Percentiles rank a stretch among this genome's conserved stretches.
Conservation (phyloP, 2,329 filamentous ascomycete genomes). For the Neofusicoccum cordaticola region DNA sequence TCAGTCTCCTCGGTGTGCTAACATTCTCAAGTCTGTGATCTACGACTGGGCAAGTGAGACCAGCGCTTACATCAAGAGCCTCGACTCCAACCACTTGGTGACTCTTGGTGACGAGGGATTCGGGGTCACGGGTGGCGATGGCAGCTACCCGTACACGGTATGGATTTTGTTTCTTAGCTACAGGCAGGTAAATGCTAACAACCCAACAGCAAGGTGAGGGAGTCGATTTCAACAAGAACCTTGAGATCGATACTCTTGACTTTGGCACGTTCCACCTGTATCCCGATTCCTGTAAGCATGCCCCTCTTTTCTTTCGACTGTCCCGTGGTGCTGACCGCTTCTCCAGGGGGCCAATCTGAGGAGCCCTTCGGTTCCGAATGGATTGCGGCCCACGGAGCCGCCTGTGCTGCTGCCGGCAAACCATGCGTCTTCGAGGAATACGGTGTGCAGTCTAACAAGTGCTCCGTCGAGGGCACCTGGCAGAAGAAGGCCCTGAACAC, state of each 20-base stretch:
- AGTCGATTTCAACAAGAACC: constrained; percentile 50
- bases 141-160: constrained; percentile 49
- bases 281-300: constrained; percentile 41
- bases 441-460: constrained; percentile 29
- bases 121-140: constrained; percentile 42
- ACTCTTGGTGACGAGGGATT: constrained; percentile 64
- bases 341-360: constrained; percentile 29
- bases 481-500: constrained; percentile 28
- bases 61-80: constrained; percentile 61
- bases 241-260: constrained; percentile 54
- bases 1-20: neutral
- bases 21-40: constrained; percentile 44
- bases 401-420: constrained; percentile 38
- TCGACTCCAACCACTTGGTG: constrained; percentile 62
- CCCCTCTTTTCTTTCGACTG: neutral
- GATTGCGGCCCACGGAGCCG: constrained; percentile 46
- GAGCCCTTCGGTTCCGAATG: constrained; percentile 44
- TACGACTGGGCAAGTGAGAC: constrained; percentile 58
- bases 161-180: neutral
- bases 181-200: neutral
- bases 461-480: constrained; percentile 29
- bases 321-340: neutral
- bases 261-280: constrained; percentile 57
- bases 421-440: constrained; percentile 43
- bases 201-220: constrained; percentile 44